Conservation (phyloP, 805 yeast genomes). For the Pichia californica region DNA sequence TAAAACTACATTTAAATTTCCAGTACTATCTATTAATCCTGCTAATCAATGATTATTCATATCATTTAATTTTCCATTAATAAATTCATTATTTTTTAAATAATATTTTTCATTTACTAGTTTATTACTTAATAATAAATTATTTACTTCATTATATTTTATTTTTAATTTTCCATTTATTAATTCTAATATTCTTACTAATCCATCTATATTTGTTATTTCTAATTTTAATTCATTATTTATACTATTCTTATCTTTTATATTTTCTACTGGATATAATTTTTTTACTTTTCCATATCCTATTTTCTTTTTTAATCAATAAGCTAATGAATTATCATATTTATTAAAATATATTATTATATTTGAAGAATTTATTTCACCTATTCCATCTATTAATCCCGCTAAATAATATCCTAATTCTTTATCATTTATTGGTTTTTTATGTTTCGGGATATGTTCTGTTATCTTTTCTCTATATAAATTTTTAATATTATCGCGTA, state of each 20-base stretch:
- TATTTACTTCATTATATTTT: slow-evolving; percentile 1
- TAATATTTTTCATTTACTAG: background rate
- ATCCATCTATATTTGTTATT: background rate
- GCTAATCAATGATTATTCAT: slow-evolving; percentile 2
- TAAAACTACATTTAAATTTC: background rate
- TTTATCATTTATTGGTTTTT: background rate
- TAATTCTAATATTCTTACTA: slow-evolving; percentile 1
- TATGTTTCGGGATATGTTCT: background rate
- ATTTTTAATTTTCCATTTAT: background rate
- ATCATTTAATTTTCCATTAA: background rate
- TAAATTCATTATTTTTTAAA: background rate
- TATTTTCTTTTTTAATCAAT: background rate
- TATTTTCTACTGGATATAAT: background rate
- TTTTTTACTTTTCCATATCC: background rate
- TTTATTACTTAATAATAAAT: background rate
- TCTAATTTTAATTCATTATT: background rate
- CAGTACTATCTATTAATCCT: background rate
- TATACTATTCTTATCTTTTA: too few species aligned
- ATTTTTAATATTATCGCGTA: slow-evolving; percentile 5
- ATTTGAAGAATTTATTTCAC: background rate
- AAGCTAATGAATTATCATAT: slow-evolving; percentile 1
- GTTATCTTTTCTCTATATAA: slow-evolving; percentile 1
- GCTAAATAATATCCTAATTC: slow-evolving; percentile 1
- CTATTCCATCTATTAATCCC: slow-evolving; percentile 1
- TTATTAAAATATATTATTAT: background rate